A percentile compares a stretch with the other conserved stretches of the same genome.
These are phyloP conservation scores for Trichoderma lentiforme DNA, from an alignment of 2,329 filamentous ascomycete species.

Conservation along the genomic window DNA sequence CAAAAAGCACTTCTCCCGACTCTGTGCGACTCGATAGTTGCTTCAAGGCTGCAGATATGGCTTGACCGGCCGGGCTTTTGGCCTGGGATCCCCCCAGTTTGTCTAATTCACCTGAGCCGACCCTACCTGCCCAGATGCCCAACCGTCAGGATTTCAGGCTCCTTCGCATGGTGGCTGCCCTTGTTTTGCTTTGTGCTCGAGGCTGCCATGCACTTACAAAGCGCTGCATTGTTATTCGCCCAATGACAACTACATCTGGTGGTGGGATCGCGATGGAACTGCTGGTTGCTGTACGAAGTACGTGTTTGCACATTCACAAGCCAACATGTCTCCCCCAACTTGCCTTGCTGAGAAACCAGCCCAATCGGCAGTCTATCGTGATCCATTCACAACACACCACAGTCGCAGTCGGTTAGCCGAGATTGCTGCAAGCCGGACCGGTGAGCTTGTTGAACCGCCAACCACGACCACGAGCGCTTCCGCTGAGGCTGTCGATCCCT, in stretches of 20 bases:
- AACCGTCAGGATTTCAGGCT: not conserved
- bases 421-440: not conserved
- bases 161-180: not conserved
- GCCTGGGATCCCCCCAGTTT: not conserved
- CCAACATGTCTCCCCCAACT: not conserved
- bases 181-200: not conserved
- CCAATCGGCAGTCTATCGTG: not conserved
- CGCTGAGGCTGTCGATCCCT: constrained; percentile 10
- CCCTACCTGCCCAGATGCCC: not conserved
- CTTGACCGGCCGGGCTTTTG: not conserved
- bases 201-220: not conserved
- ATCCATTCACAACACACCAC: not conserved
- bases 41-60: not conserved
- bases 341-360: not conserved
- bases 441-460: constrained; percentile 2
- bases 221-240: not conserved
- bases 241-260: not conserved
- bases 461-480: not conserved
- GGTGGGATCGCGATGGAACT: not conserved
- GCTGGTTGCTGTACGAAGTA: not conserved
- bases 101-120: not conserved
- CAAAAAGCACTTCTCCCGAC: not conserved
- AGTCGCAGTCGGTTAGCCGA: constrained; percentile 4
- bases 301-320: not conserved
- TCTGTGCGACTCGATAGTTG: not conserved